A percentile compares a stretch with the other conserved stretches of the same genome.
phyloP scores from a whole-genome alignment of 257 asterid species.

The Datura wrightii region DNA sequence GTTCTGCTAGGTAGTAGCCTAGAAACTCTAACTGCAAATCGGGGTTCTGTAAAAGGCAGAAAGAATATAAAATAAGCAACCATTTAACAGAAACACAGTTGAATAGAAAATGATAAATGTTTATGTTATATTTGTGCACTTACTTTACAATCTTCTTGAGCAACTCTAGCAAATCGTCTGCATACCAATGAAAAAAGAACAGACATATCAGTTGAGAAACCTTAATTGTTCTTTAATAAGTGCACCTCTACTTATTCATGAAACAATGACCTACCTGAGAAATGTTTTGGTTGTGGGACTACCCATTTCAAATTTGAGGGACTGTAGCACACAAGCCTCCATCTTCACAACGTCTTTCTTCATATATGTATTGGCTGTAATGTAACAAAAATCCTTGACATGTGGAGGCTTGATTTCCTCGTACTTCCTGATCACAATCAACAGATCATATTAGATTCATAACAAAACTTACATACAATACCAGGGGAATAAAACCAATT shows the following conservation, averaged over 20 bases:
- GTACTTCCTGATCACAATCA: conserved; percentile 62
- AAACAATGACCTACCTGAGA: background rate
- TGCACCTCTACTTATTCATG: background rate
- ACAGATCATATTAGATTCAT: background rate
- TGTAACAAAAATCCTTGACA: conserved; percentile 70
- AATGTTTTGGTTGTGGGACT: conserved; percentile 44
- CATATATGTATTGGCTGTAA: conserved; percentile 69
- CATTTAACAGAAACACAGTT: background rate
- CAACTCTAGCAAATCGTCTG: conserved; percentile 58
- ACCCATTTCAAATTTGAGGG: conserved; percentile 85
- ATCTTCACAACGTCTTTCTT: conserved; percentile 71
- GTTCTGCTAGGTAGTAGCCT: conserved; percentile 77
- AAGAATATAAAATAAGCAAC: background rate
- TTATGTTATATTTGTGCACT: conserved; percentile 19
- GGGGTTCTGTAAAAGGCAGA: conserved; percentile 48
- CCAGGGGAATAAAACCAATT: background rate
- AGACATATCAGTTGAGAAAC: background rate
- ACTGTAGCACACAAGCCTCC: conserved; percentile 80
- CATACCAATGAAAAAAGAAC: background rate
- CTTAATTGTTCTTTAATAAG: background rate
- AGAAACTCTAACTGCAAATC: conserved; percentile 73
- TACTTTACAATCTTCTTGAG: conserved; percentile 64
- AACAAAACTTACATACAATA: background rate
- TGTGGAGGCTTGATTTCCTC: conserved; percentile 85
- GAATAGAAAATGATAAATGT: background rate